Percentiles rank a stretch among this genome's conserved stretches.
Evolutionary conservation across 2,329 filamentous ascomycete species (phyloP).

Genomic region (Xylaria sp.): DNA sequence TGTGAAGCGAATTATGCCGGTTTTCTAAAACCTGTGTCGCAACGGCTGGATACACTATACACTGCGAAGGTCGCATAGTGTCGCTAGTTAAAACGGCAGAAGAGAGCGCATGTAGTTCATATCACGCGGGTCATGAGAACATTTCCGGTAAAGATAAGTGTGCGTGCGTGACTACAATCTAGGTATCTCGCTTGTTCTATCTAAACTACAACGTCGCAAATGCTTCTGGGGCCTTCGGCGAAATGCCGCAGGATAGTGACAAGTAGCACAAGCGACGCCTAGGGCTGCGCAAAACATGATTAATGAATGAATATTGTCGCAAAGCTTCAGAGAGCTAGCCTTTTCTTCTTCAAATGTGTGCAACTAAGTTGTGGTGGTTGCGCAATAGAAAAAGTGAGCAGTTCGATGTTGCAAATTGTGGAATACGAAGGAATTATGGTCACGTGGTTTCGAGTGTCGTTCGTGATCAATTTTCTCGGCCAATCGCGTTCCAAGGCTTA

Average conservation of each 20-base stretch:
- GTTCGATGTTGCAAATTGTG: not conserved
- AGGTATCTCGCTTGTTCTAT: not conserved
- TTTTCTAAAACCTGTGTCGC: slow-evolving; percentile 25
- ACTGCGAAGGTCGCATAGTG: slow-evolving; percentile 20
- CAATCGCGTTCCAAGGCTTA: slow-evolving; percentile 33
- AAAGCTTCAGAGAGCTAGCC: slow-evolving; percentile 14
- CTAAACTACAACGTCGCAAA: slow-evolving; percentile 13
- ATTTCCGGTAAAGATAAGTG: not conserved
- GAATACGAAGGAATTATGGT: slow-evolving; percentile 15
- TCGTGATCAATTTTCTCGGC: slow-evolving; percentile 38
- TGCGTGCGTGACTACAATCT: not conserved
- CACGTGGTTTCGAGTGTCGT: slow-evolving; percentile 45
- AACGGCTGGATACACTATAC: slow-evolving; percentile 18
- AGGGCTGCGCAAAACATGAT: slow-evolving; percentile 15
- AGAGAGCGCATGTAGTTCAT: not conserved
- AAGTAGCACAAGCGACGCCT: not conserved
- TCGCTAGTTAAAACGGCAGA: slow-evolving; percentile 21
- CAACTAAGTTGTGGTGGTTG: slow-evolving; percentile 4
- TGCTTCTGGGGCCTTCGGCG: not conserved
- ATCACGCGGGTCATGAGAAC: not conserved
- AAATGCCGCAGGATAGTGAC: not conserved
- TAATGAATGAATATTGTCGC: slow-evolving; percentile 32
- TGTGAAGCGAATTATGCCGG: slow-evolving; percentile 23
- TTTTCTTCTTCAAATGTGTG: slow-evolving; percentile 15
- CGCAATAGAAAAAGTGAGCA: slow-evolving; percentile 4